Evolutionary conservation across 2,329 filamentous ascomycete genomes (phyloP).

Genomic region (Fusarium xyrophilum): DNA sequence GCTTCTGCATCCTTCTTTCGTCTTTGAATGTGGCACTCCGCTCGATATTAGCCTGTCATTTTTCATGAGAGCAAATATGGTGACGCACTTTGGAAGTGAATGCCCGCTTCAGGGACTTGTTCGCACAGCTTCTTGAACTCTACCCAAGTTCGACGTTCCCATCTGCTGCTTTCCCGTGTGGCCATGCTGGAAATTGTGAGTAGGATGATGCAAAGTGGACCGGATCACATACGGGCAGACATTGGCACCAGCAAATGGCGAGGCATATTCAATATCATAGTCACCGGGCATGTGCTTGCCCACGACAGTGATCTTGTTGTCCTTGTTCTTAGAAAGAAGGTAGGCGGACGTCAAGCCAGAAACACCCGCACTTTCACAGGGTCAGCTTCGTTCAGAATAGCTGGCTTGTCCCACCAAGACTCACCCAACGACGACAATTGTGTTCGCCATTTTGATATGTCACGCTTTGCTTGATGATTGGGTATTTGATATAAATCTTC

Average conservation of each 20-base stretch:
- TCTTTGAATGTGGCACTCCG: constrained; percentile 58
- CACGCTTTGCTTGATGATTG: neutral
- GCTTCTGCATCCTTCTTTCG: constrained; percentile 67
- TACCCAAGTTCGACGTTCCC: constrained; percentile 71
- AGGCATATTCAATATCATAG: constrained; percentile 89
- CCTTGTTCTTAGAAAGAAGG: constrained; percentile 54
- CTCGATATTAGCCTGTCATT: constrained; percentile 1
- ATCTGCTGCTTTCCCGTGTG: constrained; percentile 53
- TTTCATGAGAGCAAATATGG: neutral
- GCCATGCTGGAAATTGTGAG: constrained; percentile 52
- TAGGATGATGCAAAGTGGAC: neutral
- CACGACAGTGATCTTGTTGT: constrained; percentile 68
- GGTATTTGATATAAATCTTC: neutral
- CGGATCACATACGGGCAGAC: constrained; percentile 69
- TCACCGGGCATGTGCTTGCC: constrained; percentile 94
- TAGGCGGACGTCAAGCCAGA: constrained; percentile 60
- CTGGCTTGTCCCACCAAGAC: neutral
- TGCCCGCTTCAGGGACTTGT: constrained; percentile 76
- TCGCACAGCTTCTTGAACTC: constrained; percentile 65
- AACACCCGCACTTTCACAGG: constrained; percentile 53
- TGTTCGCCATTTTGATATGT: constrained; percentile 40
- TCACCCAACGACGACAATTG: constrained; percentile 48
- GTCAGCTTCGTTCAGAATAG: neutral
- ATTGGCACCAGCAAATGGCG: constrained; percentile 88
- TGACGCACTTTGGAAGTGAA: constrained; percentile 74